A percentile compares a stretch with the other conserved stretches of the same genome.
phyloP scores from a whole-genome alignment of 1,139 yeast genomes.

The Geotrichum candidum region DNA sequence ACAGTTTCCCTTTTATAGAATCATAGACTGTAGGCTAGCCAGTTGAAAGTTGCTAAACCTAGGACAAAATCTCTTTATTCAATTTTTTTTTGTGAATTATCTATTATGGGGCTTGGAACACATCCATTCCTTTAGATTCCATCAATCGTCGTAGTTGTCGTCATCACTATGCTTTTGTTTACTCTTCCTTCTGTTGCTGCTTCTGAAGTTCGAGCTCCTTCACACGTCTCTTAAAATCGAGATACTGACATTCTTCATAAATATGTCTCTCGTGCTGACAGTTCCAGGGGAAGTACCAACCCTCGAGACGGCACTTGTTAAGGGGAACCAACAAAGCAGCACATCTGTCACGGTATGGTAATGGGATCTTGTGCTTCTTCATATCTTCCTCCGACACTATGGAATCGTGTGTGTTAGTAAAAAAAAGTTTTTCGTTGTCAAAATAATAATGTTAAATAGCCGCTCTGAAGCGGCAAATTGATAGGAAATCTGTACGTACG shows the following conservation, averaged over 20 bases:
- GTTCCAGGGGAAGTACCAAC: conserved; percentile 56
- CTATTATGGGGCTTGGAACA: neutral
- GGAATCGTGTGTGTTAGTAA: neutral
- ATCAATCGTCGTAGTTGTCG: neutral
- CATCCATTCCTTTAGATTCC: neutral
- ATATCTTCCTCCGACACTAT: conserved; percentile 77
- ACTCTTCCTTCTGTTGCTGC: conserved; percentile 16
- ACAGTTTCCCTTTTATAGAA: neutral
- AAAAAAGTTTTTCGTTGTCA: neutral
- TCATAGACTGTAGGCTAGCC: neutral
- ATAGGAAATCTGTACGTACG: conserved; percentile 27
- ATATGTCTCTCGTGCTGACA: conserved; percentile 77
- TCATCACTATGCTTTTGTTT: neutral
- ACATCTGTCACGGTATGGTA: conserved; percentile 82
- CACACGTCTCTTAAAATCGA: conserved; percentile 78
- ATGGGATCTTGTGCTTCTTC: conserved; percentile 73
- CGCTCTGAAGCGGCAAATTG: neutral
- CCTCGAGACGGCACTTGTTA: conserved; percentile 53
- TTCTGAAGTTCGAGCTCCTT: conserved; percentile 60
- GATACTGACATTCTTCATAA: conserved; percentile 81
- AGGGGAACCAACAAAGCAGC: conserved; percentile 68
- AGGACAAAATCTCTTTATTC: neutral
- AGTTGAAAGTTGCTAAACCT: neutral
- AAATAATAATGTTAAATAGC: neutral
- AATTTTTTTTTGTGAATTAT: neutral